Evolutionary conservation across 2,329 filamentous ascomycete genomes (phyloP), one percentile per base, ranked within the genome.

Genomic region (Phialocephala sp.): DNA sequence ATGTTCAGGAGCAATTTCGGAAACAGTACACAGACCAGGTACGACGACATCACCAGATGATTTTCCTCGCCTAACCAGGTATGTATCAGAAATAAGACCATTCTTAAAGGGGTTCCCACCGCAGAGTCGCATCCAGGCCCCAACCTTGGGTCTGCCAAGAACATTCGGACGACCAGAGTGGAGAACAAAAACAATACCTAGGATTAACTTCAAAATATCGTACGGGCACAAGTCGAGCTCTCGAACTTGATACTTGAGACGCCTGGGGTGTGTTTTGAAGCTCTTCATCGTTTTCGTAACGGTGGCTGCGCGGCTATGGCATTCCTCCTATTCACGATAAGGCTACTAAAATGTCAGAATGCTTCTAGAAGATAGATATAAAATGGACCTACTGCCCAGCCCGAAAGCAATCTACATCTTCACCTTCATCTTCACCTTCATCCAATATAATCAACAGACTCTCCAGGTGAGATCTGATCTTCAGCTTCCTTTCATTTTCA

Each of bases 401-500:
- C 18, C n/a, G 52, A 64, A 67, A 66, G 39, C 36, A 62, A 67
- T 59, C 59, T 47, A 37, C 41, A 47, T 59, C 55, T 14, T 60
- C 47, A 39, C 41, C 54, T 24, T 27, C 41, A 47, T 63, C 54
- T 39, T 32, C 59, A 57, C 58, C 64, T 39, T 63, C 63, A 63
- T 59, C 45, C 32, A 37, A 63, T 61, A 55, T 55, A 60, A 64
- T 62, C 59, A 62, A 58, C 60, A 64, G 56, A 65, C 32, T 63
- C 68, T 69, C 68, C 68, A 47, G 68, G 68, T 50, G 68, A 69
- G 68, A 68, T 65, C 63, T 65, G 27, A 56, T 62, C 59, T 45
- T 55, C 22, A 50, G 8, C 22, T 54, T 54, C 54, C 2, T 39
- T 27, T 58, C 35, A 37, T 45, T 54, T 24, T 35, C 37, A 55